These are phyloP conservation scores for Candida sakaeoensis DNA, from an alignment of 805 yeast species.

Conservation along the genomic window DNA sequence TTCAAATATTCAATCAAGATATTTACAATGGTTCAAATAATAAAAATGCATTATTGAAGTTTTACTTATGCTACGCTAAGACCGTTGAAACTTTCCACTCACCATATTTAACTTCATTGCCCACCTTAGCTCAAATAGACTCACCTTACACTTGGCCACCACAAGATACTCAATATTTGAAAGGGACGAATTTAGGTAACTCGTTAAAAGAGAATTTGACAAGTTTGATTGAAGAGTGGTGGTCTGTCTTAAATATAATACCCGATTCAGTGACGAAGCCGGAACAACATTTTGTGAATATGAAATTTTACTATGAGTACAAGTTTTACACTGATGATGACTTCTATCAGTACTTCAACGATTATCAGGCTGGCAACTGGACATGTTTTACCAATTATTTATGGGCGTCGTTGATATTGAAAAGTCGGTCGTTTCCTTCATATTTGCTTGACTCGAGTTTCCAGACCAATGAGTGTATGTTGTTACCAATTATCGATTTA, in stretches of 20 bases:
- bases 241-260: conserved; percentile 29
- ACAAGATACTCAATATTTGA: conserved; percentile 46
- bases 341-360: conserved; percentile 24
- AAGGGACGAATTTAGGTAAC: conserved; percentile 68
- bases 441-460: conserved; percentile 45
- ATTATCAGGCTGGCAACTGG: conserved; percentile 43
- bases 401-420: conserved; percentile 71
- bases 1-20: conserved; percentile 15
- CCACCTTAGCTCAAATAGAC: conserved; percentile 38
- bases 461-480: conserved; percentile 52
- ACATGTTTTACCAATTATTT: conserved; percentile 61
- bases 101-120: conserved; percentile 32
- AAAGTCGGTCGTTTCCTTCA: conserved; percentile 80
- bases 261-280: conserved; percentile 32
- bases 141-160: conserved; percentile 67
- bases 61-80: conserved; percentile 31
- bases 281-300: conserved; percentile 31
- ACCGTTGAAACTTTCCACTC: conserved; percentile 19
- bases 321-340: conserved; percentile 38
- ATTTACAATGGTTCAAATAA: conserved; percentile 15
- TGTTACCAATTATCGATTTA: conserved; percentile 75
- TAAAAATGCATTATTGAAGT: conserved; percentile 30
- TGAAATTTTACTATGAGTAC: conserved; percentile 42
- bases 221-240: conserved; percentile 61
- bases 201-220: conserved; percentile 46